Percentiles rank a stretch among this genome's conserved stretches.
Evolutionary conservation across 768 basidiomycete genomes (phyloP).

Genomic region (Auricularia heimuer): DNA sequence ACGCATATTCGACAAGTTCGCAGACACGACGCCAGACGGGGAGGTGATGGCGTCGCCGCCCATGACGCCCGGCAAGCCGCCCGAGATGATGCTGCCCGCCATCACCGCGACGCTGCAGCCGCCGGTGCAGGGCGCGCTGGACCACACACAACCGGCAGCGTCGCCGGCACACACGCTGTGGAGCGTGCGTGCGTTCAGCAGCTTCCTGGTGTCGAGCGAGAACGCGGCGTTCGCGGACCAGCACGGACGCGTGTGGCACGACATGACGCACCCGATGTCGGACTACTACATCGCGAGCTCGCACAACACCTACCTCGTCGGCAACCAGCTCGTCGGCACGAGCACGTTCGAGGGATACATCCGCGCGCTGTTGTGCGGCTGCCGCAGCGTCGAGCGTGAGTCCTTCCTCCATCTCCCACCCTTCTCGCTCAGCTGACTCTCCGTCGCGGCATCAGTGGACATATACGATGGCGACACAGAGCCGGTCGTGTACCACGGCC

Average conservation of each 20-base stretch:
- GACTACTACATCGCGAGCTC: slow-evolving; percentile 87
- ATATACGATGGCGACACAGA: slow-evolving; percentile 81
- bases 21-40: slow-evolving; percentile 9
- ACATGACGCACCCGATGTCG: slow-evolving; percentile 81
- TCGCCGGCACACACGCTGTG: slow-evolving; percentile 20
- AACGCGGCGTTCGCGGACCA: slow-evolving; percentile 54
- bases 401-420: slow-evolving; percentile 9
- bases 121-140: not conserved
- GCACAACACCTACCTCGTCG: slow-evolving; percentile 88
- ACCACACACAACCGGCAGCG: slow-evolving; percentile 10
- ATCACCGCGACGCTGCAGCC: not conserved
- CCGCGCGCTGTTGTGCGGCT: slow-evolving; percentile 77
- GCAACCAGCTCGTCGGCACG: slow-evolving; percentile 48
- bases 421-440: not conserved
- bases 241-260: slow-evolving; percentile 50
- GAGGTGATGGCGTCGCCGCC: slow-evolving; percentile 14
- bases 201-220: slow-evolving; percentile 73
- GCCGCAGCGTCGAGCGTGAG: slow-evolving; percentile 89
- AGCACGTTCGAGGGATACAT: slow-evolving; percentile 66
- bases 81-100: not conserved
- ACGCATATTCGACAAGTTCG: slow-evolving; percentile 31
- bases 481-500: slow-evolving; percentile 83
- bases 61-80: slow-evolving; percentile 15
- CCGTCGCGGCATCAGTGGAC: slow-evolving; percentile 51
- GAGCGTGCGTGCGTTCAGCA: slow-evolving; percentile 55